Evolutionary conservation across 1,284 basidiomycete genomes (phyloP), one percentile per base, ranked within the genome.

Genomic region (Sporisorium iseilematis-ciliati): DNA sequence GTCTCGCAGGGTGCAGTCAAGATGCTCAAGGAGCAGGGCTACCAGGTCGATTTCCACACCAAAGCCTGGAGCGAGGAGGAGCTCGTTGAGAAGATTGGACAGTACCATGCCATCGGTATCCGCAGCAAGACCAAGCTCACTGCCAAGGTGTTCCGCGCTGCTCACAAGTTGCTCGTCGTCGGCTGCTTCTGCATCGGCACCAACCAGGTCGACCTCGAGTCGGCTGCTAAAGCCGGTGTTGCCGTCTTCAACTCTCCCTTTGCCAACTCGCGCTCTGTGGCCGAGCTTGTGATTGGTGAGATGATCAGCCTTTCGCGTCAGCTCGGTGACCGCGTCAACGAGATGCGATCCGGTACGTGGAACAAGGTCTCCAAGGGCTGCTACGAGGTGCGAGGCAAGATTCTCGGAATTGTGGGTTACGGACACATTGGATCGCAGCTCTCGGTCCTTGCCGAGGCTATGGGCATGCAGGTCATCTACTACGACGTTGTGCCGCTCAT

Each of bases 171-270:
- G 45, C 89, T 99, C 16, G 94, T 92, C 81, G 94, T 99, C 74
- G 97, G 97, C 43, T 99, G 97, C 87, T 99, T 99, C 90, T 99
- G 97, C 88, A 99, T 99, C 82, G 97, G 97, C 65, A 96, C 95
- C 70, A 99, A 99, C 87, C 97, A 99, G 87, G 97, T 99, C 81
- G 95, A 98, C 86, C 91, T 99, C 56, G 78, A 86, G 48, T 90
- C 92, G 4, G 95, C 96, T 41, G 91, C 93, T 53, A 90, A 90
- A 66, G 91, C 92, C 63, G 97, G 97, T 79, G 93, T 99, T 77
- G 93, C 95, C 41, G 97, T 99, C 60, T 99, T 99, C 90, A 99
- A 99, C 87, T 99, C 96, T 14, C 97, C 97, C 35, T 99, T 99
- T 88, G 96, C 97, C 86, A 99, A 99, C 77, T 99, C 97, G 45